These are phyloP conservation scores for Yamadazyma sp. DNA, from an alignment of 805 yeast species.

Conservation along the genomic window DNA sequence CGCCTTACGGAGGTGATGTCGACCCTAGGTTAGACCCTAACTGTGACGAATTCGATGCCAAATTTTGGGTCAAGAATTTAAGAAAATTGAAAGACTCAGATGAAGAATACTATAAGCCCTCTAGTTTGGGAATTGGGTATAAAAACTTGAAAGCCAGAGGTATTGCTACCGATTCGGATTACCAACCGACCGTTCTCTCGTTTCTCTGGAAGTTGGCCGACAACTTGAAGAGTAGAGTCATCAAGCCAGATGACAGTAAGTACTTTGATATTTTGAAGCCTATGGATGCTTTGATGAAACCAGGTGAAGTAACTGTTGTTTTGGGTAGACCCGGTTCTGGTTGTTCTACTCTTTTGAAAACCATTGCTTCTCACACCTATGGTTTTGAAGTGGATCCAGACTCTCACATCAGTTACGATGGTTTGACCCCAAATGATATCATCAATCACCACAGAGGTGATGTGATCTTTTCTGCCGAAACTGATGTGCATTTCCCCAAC, in stretches of 20 bases:
- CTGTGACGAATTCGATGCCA: conserved; percentile 51
- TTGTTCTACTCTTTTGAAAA: conserved; percentile 38
- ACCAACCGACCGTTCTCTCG: conserved; percentile 55
- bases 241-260: conserved; percentile 14
- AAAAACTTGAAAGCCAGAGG: conserved; percentile 56
- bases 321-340: conserved; percentile 44
- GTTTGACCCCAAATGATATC: conserved; percentile 29
- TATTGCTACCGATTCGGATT: conserved; percentile 62
- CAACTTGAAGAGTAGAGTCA: conserved; percentile 7
- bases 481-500: conserved; percentile 56
- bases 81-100: conserved; percentile 49
- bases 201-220: conserved; percentile 23
- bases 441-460: conserved; percentile 32
- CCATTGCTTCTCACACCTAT: conserved; percentile 35
- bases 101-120: conserved; percentile 59
- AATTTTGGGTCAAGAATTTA: conserved; percentile 62
- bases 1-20: conserved; percentile 26
- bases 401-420: conserved; percentile 33
- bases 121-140: conserved; percentile 55
- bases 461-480: conserved; percentile 47
- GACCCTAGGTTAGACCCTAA: conserved; percentile 53
- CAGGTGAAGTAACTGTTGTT: conserved; percentile 40
- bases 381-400: conserved; percentile 34
- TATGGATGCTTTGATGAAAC: conserved; percentile 37
- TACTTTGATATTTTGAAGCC: conserved; percentile 27